A percentile compares a stretch with the other conserved stretches of the same genome.
Conservation (phyloP, 495 filamentous ascomycete species). For the Parmelia sp. region DNA sequence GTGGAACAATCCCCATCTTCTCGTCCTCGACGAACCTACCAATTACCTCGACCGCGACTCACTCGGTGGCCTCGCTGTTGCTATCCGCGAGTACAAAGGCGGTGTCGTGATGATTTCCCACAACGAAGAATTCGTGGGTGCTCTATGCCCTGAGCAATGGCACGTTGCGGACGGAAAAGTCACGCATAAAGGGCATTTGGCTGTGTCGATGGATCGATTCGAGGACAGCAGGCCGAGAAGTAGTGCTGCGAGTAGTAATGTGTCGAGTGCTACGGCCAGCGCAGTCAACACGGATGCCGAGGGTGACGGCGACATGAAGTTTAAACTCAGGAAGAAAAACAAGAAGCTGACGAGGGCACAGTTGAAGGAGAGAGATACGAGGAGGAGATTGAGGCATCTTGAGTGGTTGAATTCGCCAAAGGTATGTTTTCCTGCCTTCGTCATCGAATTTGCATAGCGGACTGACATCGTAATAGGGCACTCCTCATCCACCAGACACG, state of each 20-base stretch:
- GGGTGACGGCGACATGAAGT: slow-evolving; percentile 75
- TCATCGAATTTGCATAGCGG: slow-evolving; percentile 1
- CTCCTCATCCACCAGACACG: slow-evolving; percentile 68
- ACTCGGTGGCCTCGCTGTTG: slow-evolving; percentile 87
- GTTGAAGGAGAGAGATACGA: slow-evolving; percentile 83
- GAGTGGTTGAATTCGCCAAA: slow-evolving; percentile 77
- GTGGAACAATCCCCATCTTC: slow-evolving; percentile 98
- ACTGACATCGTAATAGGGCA: slow-evolving; percentile 59
- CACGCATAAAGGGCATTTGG: slow-evolving; percentile 69
- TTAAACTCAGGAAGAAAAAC: slow-evolving; percentile 86
- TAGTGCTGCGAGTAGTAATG: slow-evolving; percentile 54
- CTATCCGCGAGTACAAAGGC: slow-evolving; percentile 95
- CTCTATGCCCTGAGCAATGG: slow-evolving; percentile 90
- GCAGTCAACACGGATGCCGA: slow-evolving; percentile 83
- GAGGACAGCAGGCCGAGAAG: slow-evolving; percentile 69
- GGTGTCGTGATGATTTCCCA: slow-evolving; percentile 99
- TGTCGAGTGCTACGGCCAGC: slow-evolving; percentile 52
- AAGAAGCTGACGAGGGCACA: slow-evolving; percentile 98
- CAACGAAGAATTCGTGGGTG: slow-evolving; percentile 97
- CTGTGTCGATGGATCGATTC: slow-evolving; percentile 72
- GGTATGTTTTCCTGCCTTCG: slow-evolving; percentile 22
- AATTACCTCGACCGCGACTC: slow-evolving; percentile 99
- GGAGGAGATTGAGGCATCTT: slow-evolving; percentile 84
- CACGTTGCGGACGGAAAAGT: slow-evolving; percentile 84
- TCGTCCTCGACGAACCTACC: slow-evolving; percentile 97